Evolutionary conservation across 805 yeast genomes (phyloP), one percentile per base, ranked within the genome.

Genomic region (Peterozyma xylosa): DNA sequence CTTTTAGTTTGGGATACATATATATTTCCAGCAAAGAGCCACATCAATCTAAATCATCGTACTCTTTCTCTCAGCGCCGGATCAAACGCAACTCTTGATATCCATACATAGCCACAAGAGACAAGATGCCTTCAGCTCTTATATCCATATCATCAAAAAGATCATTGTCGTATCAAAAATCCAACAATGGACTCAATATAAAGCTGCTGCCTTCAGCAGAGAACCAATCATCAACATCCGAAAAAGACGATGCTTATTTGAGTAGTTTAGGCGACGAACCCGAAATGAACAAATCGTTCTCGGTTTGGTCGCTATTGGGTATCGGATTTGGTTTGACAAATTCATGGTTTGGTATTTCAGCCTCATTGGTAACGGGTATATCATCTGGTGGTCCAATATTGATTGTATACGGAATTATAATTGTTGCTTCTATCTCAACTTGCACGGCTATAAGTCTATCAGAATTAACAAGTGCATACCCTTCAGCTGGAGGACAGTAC

Each of bases 301-400:
- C 64, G n/a, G 59, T 71, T 39, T 57, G 68, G 62, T 69, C 80
- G 1, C 56, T 78, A 1, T 55, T 78, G 35, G 82, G 82, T 42
- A 76, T 76, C 32, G 81, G 81, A 9, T 78, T 77, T 50, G 81
- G 82, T 11, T 57, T 78, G 36, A 77, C 82, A 13, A 76, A 76
- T 54, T 74, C 81, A 1, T 78, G 83, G 82, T 70, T 72, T 46
- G 82, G 82, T 44, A 71, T 78, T 17, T 70, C 80, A 11, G 78
- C 81, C 3, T 68, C 80, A 2, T 62, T 77, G 48, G 67, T 72
- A 34, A 67, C 79, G 4, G 80, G 82, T 50, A 73, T 78, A 33
- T 60, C 69, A 16, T 66, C 76, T 41, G 82, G 83, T 49, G 82
- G 83, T 3, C 82, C 82, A 16, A 62, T 76, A 65, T 55, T 73